Evolutionary conservation across 139 green algal species (phyloP).

Genomic region (Gonium pectorale): DNA sequence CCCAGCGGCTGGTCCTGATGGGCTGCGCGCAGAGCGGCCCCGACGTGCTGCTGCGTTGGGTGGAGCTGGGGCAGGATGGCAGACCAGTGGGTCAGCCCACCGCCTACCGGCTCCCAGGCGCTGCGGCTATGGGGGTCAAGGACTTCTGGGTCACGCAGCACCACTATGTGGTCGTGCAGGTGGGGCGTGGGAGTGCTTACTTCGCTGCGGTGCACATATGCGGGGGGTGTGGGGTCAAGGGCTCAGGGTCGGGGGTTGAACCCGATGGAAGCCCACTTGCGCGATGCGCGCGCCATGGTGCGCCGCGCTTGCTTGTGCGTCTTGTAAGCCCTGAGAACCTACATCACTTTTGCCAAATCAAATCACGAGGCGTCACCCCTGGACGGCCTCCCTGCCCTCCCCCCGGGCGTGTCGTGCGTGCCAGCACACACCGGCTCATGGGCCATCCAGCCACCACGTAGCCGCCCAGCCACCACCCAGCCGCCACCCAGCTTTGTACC

Average conservation of each 20-base stretch:
- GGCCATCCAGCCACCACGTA: too few species aligned
- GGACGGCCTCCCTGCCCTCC: too few species aligned
- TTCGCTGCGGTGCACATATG: neutral
- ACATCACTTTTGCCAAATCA: too few species aligned
- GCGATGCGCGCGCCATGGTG: too few species aligned
- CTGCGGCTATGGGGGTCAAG: neutral
- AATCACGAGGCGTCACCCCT: too few species aligned
- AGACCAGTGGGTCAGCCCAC: neutral
- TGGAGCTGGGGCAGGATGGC: constrained; percentile 32
- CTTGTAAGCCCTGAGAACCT: too few species aligned
- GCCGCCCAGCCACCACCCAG: too few species aligned
- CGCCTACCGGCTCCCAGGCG: constrained; percentile 29
- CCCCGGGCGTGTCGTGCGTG: too few species aligned
- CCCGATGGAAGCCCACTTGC: too few species aligned
- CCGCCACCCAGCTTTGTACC: too few species aligned
- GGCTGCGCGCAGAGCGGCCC: constrained; percentile 12
- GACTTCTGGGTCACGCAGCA: constrained; percentile 40
- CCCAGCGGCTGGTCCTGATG: constrained; percentile 34
- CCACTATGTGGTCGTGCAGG: constrained; percentile 41
- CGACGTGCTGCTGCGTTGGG: constrained; percentile 35
- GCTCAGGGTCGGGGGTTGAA: neutral
- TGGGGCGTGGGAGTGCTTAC: neutral
- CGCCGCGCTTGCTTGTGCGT: too few species aligned
- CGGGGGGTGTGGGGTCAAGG: neutral
- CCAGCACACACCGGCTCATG: too few species aligned